A percentile compares a stretch with the other conserved stretches of the same genome.
phyloP scores from a whole-genome alignment of 164 flowering plant genomes.

The Macadamia tetraphylla region DNA sequence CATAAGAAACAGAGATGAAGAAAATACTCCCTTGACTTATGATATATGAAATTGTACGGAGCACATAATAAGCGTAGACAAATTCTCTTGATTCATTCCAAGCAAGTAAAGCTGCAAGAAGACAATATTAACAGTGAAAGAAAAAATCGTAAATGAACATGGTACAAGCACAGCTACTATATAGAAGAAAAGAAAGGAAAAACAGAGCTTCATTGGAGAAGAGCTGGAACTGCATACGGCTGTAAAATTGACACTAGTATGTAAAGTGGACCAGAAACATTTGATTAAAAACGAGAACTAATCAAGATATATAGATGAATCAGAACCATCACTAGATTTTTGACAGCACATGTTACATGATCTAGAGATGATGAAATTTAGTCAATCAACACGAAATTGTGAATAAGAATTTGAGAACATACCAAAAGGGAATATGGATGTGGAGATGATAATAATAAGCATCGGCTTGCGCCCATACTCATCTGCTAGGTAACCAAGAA shows the following conservation, averaged over 20 bases:
- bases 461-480: slow-evolving; percentile 87
- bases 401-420: slow-evolving; percentile 13
- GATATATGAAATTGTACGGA: slow-evolving; percentile 72
- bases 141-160: background rate
- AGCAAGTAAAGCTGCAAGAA: slow-evolving; percentile 66
- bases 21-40: slow-evolving; percentile 91
- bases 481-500: slow-evolving; percentile 83
- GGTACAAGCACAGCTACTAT: too few relatives aligned
- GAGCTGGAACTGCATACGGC: too few relatives aligned
- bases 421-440: slow-evolving; percentile 74
- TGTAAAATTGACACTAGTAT: too few relatives aligned
- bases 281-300: too few relatives aligned
- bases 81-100: slow-evolving; percentile 46
- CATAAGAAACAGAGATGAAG: slow-evolving; percentile 86
- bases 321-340: too few relatives aligned
- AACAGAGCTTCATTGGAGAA: too few relatives aligned
- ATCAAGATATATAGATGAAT: too few relatives aligned
- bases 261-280: too few relatives aligned
- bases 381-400: too few relatives aligned
- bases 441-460: slow-evolving; percentile 63
- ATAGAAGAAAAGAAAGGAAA: too few relatives aligned
- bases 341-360: too few relatives aligned
- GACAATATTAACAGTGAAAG: background rate
- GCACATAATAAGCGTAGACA: slow-evolving; percentile 78
- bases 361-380: too few relatives aligned